phyloP scores from a whole-genome alignment of 1,284 basidiomycete genomes.

The Cryptococcus sp. region DNA sequence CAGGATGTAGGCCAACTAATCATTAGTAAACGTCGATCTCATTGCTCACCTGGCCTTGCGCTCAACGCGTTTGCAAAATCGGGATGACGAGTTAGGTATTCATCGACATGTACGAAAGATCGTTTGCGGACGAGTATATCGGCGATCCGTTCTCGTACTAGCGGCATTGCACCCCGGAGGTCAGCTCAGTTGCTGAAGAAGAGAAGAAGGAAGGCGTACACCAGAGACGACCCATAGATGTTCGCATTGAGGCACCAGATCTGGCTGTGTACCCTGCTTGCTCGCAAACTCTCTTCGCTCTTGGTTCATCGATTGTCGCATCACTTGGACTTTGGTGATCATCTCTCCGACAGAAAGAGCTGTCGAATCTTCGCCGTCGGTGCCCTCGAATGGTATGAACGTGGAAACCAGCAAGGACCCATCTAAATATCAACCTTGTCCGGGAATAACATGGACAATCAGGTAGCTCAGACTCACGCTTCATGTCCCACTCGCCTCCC shows the following conservation, averaged over 20 bases:
- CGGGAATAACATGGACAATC: not conserved
- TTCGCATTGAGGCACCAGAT: slow-evolving; percentile 38
- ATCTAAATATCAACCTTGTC: slow-evolving; percentile 15
- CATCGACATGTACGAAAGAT: slow-evolving; percentile 46
- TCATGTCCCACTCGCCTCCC: slow-evolving; percentile 48
- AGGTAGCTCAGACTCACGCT: slow-evolving; percentile 20
- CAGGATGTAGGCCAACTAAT: slow-evolving; percentile 41
- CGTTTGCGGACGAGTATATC: slow-evolving; percentile 44
- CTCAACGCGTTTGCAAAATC: slow-evolving; percentile 38
- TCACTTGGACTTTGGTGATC: slow-evolving; percentile 40
- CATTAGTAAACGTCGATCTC: not conserved
- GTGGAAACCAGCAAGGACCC: slow-evolving; percentile 47
- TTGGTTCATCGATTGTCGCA: slow-evolving; percentile 35
- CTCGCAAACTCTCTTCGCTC: slow-evolving; percentile 14
- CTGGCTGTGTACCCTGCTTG: slow-evolving; percentile 14
- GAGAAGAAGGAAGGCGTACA: slow-evolving; percentile 16
- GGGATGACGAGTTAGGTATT: slow-evolving; percentile 47
- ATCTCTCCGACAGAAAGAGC: slow-evolving; percentile 47
- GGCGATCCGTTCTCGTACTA: slow-evolving; percentile 42
- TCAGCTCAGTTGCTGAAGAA: not conserved
- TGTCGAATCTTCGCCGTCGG: slow-evolving; percentile 46
- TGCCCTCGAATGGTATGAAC: slow-evolving; percentile 47
- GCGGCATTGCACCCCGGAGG: slow-evolving; percentile 35
- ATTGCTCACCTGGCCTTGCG: slow-evolving; percentile 32
- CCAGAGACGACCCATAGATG: slow-evolving; percentile 48